phyloP scores from a whole-genome alignment of 306 rosid species.

The Datisca glomerata region DNA sequence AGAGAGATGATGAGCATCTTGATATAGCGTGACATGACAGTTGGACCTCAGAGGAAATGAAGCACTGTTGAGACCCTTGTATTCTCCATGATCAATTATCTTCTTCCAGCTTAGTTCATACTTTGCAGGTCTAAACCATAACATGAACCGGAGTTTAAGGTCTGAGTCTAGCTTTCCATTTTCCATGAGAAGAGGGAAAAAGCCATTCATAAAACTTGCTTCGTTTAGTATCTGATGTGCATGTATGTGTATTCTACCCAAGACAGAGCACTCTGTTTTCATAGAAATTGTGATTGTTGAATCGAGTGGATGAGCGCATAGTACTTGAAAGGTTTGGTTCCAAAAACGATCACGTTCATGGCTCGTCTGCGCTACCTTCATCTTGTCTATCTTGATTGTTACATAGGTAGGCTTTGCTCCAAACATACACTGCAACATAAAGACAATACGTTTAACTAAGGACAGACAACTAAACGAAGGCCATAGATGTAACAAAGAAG shows the following conservation, averaged over 20 bases:
- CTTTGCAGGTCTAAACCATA: conserved; percentile 80
- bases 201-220: conserved; percentile 54
- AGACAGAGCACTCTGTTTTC: conserved; percentile 44
- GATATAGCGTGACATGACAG: conserved; percentile 74
- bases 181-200: conserved; percentile 56
- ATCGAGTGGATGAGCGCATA: conserved; percentile 55
- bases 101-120: conserved; percentile 57
- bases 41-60: conserved; percentile 70
- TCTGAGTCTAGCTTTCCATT: conserved; percentile 55
- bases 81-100: conserved; percentile 37
- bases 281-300: conserved; percentile 49
- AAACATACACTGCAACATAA: conserved; percentile 52
- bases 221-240: conserved; percentile 35
- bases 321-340: conserved; percentile 85
- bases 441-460: no score
- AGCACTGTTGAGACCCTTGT: conserved; percentile 54
- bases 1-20: conserved; percentile 78
- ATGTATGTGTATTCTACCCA: conserved; percentile 65
- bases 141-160: conserved; percentile 53
- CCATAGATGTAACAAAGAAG: no score
- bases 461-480: no score
- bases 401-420: conserved; percentile 64
- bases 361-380: conserved; percentile 48
- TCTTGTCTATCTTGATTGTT: conserved; percentile 49
- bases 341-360: conserved; percentile 53